Percentiles rank a stretch among this genome's conserved stretches.
Conservation (phyloP, 176 grass and related monocot species). For the Lolium rigidum region DNA sequence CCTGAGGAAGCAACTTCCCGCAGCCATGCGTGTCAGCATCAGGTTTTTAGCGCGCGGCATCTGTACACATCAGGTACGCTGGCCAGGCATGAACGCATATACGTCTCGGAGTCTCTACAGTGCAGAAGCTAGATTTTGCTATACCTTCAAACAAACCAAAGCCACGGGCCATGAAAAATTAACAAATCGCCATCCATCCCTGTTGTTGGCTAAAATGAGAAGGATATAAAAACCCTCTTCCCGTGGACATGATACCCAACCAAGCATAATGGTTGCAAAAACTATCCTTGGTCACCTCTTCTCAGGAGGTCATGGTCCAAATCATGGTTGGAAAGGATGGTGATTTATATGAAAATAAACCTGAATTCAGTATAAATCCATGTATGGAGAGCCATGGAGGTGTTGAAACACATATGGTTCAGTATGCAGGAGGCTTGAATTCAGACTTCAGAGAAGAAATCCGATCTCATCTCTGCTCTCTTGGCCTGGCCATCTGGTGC, state of each 20-base stretch:
- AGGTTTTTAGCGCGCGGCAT: not conserved
- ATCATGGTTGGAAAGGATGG: not conserved
- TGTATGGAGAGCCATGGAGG: not conserved
- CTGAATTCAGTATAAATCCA: not conserved
- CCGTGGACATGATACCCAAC: not conserved
- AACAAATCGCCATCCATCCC: not conserved
- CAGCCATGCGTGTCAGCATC: conserved; percentile 1
- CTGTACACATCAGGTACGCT: not conserved
- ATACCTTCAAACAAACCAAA: conserved; percentile 3
- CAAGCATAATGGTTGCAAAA: conserved; percentile 24
- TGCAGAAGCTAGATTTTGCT: not conserved
- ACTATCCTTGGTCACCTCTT: conserved; percentile 32
- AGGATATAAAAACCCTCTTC: not conserved
- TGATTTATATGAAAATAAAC: too few species aligned
- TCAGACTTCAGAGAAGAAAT: not conserved
- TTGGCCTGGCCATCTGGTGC: not conserved
- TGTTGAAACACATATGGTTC: not conserved
- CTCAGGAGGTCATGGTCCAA: not conserved
- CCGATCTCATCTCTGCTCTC: not conserved
- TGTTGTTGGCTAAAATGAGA: not conserved
- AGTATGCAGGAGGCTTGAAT: not conserved
- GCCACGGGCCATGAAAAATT: conserved; percentile 2
- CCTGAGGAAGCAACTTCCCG: not conserved
- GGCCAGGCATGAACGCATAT: not conserved
- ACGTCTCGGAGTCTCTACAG: not conserved